Base-by-base conservation (phyloP, 176 grass and related monocot genomes). In the Oryza meridionalis region DNA sequence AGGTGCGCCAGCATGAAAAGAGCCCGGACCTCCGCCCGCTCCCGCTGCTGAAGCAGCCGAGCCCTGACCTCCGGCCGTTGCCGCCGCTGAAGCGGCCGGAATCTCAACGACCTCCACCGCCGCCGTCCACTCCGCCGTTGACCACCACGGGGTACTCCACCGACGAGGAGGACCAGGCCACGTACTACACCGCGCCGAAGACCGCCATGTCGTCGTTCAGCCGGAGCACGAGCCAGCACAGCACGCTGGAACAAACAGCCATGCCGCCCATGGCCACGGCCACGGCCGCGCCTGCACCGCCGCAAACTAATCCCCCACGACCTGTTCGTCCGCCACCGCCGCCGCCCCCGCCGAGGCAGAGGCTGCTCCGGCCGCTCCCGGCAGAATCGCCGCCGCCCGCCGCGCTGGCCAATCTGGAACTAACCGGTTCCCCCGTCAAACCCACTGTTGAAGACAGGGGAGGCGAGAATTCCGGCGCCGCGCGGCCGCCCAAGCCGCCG, bases 1-100 rank as follows among this genome's bases (percentile, higher is more conserved):
- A 82, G 77, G 24, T 88, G 85, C 65, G 69, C 35, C 81, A 72
- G 17, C 78, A 77, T 14, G 26, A 38, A 8, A 70, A 70, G 77
- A 96, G 94, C 81, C 94, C 94, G 0, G 94, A 96, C 33, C 86
- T 93, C 13, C 88, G 37, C 9, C 91, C 91, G 46, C 82, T 96
- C 67, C 75, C 84, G 32, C 72, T 82, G n/a, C 76, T 81, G 4
- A 72, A 83, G 65, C 79, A 55, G 76, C 77, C 84, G 2, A 96
- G 94, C 84, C 94, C 91, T 0, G 94, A 96, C 74, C 88, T 96
- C 82, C 88, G 63, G 5, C 94, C 91, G 69, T 32, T 96, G 72
- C 82, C 93, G 25, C 86, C 87, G 75, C 90, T 92, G 24, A 72
- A 86, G 16, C 70, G 84, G 1, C 3, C 73, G 40, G 59, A 50